Conservation (phyloP, 164 flowering plant species). For the Cinnamomum micranthum region DNA sequence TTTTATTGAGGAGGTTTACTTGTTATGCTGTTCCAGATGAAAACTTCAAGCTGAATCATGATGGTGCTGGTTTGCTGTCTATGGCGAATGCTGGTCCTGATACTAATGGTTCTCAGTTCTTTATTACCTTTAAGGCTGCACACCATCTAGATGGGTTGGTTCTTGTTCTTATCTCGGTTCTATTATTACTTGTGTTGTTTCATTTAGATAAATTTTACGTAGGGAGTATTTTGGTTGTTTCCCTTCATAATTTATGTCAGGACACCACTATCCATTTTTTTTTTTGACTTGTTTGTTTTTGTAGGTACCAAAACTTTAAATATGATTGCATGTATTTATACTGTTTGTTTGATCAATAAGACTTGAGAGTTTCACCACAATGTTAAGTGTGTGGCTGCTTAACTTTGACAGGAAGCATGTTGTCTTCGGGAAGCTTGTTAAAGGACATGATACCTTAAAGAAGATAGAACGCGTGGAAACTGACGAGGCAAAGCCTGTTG, state of each 20-base stretch:
- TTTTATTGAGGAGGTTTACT: neutral
- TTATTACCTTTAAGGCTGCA: constrained; percentile 66
- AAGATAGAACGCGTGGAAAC: constrained; percentile 72
- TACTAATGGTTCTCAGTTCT: constrained; percentile 76
- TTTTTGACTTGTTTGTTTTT: neutral
- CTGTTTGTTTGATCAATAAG: neutral
- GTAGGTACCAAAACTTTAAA: neutral
- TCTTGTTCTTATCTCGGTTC: constrained; percentile 2
- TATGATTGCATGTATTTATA: neutral
- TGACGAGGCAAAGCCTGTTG: constrained; percentile 46
- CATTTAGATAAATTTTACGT: neutral
- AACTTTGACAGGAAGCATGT: constrained; percentile 57
- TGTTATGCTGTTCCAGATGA: constrained; percentile 56
- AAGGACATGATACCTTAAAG: constrained; percentile 65
- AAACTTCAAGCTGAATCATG: constrained; percentile 65
- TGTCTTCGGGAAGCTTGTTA: constrained; percentile 87
- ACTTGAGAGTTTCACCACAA: neutral
- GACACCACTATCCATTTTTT: neutral
- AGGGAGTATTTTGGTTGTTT: neutral
- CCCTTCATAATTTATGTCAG: neutral
- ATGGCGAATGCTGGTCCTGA: constrained; percentile 85
- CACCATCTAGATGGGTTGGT: constrained; percentile 85
- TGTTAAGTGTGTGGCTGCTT: constrained; percentile 3
- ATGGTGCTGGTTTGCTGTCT: constrained; percentile 75
- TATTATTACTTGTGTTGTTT: neutral